Base-by-base conservation (phyloP, 2,329 filamentous ascomycete species). In the Epichloe coenophiala region DNA sequence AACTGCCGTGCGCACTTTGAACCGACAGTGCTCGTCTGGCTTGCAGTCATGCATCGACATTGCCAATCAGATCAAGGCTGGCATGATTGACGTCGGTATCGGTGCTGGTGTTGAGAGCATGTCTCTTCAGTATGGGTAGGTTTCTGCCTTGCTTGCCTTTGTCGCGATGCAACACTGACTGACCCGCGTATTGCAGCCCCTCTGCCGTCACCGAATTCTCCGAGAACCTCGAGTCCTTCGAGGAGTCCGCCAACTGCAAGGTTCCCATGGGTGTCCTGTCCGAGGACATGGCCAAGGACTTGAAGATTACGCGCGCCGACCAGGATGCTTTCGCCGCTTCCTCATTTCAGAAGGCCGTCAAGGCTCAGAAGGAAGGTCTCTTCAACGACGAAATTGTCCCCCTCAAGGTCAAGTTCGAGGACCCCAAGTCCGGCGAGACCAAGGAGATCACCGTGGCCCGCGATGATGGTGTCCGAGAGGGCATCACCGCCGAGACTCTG, bases 101-200 rank as follows among this genome's bases (percentile, higher is more conserved):
- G 93, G 91, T 58, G 90, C 90, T 19, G 93, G 93, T 63, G 89
- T 95, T 23, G 93, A 98, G 80, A 93, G 86, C 75, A 98, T 98
- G 93, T 87, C 81, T 63, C 76, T 77, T 52, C 86, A 96, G 64
- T 97, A 97, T 67, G 93, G 91, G 81, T 86, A 72, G 60, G 79
- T 68, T 36, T 15, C 35, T 15, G 13, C 17, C 19, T n/a, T 9
- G 4, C 5, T 27, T 38, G 48, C 3, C 19, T n/a, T 19, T 19
- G 19, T 33, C 27, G 15, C 12, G 13, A 33, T 36, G 6, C 15
- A 42, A 23, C 27, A 35, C 21, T 11, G 5, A 38, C 36, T 49
- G 9, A 46, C 35, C 13, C 31, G 3, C 5, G 8, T 23, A 5
- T n/a, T 9, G 50, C 58, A 86, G 83, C 36, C 90, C 91, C 23